Conservation (phyloP, 202 grass and related monocot species). For the Zizania palustris region DNA sequence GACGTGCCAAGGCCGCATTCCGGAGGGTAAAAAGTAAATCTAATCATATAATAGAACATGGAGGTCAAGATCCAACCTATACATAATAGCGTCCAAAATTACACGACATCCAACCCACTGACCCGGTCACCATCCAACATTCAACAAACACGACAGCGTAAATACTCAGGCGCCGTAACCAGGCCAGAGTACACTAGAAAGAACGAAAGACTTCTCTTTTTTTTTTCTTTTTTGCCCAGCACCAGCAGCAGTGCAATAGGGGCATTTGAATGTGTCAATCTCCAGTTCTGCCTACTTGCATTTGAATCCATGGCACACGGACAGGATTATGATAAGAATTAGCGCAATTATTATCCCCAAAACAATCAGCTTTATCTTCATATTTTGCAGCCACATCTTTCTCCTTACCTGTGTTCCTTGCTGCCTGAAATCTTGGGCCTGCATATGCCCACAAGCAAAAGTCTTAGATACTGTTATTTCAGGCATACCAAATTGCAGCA, state of each 20-base stretch:
- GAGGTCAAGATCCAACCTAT: slow-evolving; percentile 41
- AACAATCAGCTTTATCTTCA: slow-evolving; percentile 98
- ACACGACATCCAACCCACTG: slow-evolving; percentile 19
- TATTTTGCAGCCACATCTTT: slow-evolving; percentile 98
- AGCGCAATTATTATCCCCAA: slow-evolving; percentile 86
- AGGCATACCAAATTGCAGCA: not conserved
- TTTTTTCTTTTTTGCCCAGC: not conserved
- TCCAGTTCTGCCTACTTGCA: slow-evolving; percentile 45
- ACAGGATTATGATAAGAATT: slow-evolving; percentile 95
- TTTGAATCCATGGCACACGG: slow-evolving; percentile 90
- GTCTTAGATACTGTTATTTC: not conserved
- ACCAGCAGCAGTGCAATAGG: slow-evolving; percentile 41
- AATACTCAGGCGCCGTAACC: slow-evolving; percentile 1
- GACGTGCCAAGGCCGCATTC: not conserved
- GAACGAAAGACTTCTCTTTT: slow-evolving; percentile 10
- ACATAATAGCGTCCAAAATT: slow-evolving; percentile 54
- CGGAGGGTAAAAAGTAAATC: slow-evolving; percentile 13
- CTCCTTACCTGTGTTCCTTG: slow-evolving; percentile 73
- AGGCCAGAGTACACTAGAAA: slow-evolving; percentile 28
- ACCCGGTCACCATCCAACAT: slow-evolving; percentile 33
- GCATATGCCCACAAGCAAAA: not conserved
- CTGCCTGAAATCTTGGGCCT: slow-evolving; percentile 96
- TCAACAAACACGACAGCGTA: slow-evolving; percentile 21
- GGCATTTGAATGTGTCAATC: slow-evolving; percentile 39
- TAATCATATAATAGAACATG: slow-evolving; percentile 40